A percentile compares a stretch with the other conserved stretches of the same genome.
These are phyloP conservation scores for Chalara sp. DNA, from an alignment of 2,329 filamentous ascomycete species.

Conservation along the genomic window DNA sequence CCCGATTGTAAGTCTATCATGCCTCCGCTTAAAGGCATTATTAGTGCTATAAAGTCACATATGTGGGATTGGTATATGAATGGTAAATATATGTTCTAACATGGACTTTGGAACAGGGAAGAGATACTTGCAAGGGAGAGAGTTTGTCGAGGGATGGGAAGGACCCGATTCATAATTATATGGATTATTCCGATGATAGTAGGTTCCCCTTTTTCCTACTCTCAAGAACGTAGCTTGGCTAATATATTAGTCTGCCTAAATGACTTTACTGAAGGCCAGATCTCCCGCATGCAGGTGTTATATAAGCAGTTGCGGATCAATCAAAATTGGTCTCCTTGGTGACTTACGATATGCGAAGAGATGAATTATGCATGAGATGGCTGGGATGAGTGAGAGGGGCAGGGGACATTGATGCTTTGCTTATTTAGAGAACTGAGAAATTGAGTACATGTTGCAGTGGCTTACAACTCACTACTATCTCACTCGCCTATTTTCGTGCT, in stretches of 20 bases:
- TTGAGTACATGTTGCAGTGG: too few relatives aligned
- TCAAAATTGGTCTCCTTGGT: too few relatives aligned
- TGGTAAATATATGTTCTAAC: too few relatives aligned
- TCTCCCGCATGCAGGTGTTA: neutral
- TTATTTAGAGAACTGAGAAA: too few relatives aligned
- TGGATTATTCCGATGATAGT: slow-evolving; percentile 4
- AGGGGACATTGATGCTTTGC: too few relatives aligned
- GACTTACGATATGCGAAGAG: too few relatives aligned
- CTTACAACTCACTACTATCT: too few relatives aligned
- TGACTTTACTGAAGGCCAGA: neutral
- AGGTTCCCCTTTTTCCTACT: neutral
- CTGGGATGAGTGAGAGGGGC: too few relatives aligned
- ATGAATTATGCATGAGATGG: too few relatives aligned
- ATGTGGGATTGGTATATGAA: too few relatives aligned
- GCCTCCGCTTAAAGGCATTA: neutral
- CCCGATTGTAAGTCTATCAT: neutral
- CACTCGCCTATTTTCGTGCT: too few relatives aligned
- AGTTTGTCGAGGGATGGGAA: neutral
- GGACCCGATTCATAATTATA: slow-evolving; percentile 3
- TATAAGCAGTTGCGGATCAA: neutral
- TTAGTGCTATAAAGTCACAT: neutral
- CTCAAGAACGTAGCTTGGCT: neutral
- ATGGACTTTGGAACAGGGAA: neutral
- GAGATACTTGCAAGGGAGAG: neutral
- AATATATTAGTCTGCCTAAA: neutral